phyloP scores from a whole-genome alignment of 768 basidiomycete genomes.

The Butyriboletus loyo region DNA sequence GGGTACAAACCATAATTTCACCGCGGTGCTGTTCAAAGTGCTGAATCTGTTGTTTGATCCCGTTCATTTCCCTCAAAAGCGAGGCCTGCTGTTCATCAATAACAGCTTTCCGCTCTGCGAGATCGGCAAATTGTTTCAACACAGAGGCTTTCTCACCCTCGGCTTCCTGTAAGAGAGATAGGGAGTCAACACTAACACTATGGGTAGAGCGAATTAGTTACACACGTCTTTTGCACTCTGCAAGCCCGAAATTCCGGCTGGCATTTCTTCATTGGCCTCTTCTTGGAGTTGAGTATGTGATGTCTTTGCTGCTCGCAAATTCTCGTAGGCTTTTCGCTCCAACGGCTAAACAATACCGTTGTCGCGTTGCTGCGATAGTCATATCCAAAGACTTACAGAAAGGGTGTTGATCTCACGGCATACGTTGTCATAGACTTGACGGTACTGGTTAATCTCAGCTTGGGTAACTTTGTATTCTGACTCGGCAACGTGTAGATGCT shows the following conservation, averaged over 20 bases:
- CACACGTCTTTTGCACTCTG: slow-evolving; percentile 53
- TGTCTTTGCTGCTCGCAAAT: slow-evolving; percentile 34
- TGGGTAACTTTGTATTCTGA: slow-evolving; percentile 32
- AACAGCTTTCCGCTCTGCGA: slow-evolving; percentile 43
- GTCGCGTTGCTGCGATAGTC: background rate
- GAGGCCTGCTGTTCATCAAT: slow-evolving; percentile 45
- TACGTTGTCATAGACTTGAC: slow-evolving; percentile 28
- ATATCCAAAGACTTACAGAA: slow-evolving; percentile 29
- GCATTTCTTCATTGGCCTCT: slow-evolving; percentile 68
- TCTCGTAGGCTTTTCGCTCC: slow-evolving; percentile 23
- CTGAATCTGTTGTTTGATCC: slow-evolving; percentile 46
- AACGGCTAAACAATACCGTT: slow-evolving; percentile 8
- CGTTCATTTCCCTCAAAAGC: slow-evolving; percentile 43
- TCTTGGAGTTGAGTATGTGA: slow-evolving; percentile 44
- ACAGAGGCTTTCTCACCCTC: slow-evolving; percentile 49
- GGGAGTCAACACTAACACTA: background rate
- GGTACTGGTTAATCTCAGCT: slow-evolving; percentile 27
- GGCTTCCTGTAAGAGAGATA: slow-evolving; percentile 42
- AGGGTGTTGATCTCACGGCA: slow-evolving; percentile 32
- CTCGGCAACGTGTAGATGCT: slow-evolving; percentile 39
- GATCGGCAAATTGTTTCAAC: slow-evolving; percentile 47
- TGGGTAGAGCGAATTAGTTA: background rate
- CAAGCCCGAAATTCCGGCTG: slow-evolving; percentile 57
- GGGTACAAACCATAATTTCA: slow-evolving; percentile 42
- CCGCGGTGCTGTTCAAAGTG: slow-evolving; percentile 47